Conservation (phyloP, 805 yeast species). For the Hanseniaspora nectarophila region DNA sequence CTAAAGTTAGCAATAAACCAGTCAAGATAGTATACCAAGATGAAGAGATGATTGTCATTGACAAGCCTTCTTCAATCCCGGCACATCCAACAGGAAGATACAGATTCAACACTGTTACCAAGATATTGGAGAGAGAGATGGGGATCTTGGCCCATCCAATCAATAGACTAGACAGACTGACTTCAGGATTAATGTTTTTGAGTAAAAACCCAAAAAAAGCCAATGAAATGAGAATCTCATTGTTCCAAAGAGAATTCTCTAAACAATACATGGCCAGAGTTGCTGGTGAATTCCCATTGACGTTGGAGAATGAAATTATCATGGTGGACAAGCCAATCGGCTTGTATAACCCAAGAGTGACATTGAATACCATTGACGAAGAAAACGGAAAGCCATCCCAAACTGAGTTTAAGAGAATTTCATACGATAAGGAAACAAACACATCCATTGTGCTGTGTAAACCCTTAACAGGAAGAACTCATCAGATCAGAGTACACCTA, state of each 20-base stretch:
- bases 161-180: slow-evolving; percentile 76
- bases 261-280: slow-evolving; percentile 85
- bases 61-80: slow-evolving; percentile 90
- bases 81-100: slow-evolving; percentile 90
- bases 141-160: slow-evolving; percentile 68
- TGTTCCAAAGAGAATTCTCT: slow-evolving; percentile 57
- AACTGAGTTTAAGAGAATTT: slow-evolving; percentile 53
- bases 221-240: slow-evolving; percentile 58
- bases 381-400: slow-evolving; percentile 48
- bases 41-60: slow-evolving; percentile 66
- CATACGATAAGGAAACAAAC: slow-evolving; percentile 42
- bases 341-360: slow-evolving; percentile 63
- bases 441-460: slow-evolving; percentile 60
- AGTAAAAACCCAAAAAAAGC: slow-evolving; percentile 76
- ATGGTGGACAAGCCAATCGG: slow-evolving; percentile 54
- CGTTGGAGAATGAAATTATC: slow-evolving; percentile 28
- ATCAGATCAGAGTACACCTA: slow-evolving; percentile 86
- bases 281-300: slow-evolving; percentile 68
- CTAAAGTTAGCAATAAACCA: slow-evolving; percentile 51
- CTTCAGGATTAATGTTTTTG: slow-evolving; percentile 86
- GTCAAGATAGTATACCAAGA: slow-evolving; percentile 62
- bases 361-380: slow-evolving; percentile 44
- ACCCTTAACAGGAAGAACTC: slow-evolving; percentile 89
- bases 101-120: slow-evolving; percentile 63
- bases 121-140: slow-evolving; percentile 59